These are phyloP conservation scores for Raphidocelis subcapitata DNA, from an alignment of 139 green algal species.

Conservation along the genomic window DNA sequence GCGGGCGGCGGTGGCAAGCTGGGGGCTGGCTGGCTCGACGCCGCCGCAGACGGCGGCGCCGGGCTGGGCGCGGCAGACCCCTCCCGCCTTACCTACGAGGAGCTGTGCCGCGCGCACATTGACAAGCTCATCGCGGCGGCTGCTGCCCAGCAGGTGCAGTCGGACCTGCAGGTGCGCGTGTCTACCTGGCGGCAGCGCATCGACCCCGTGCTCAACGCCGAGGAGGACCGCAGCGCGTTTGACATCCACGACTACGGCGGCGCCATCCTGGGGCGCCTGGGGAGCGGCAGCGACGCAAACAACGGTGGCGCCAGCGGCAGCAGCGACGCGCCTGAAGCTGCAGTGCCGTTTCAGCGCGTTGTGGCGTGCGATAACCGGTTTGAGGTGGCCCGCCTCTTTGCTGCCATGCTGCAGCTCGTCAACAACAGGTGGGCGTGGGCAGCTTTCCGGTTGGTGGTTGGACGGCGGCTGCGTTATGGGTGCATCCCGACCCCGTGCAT, in stretches of 20 bases:
- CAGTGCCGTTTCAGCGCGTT: slow-evolving; percentile 20
- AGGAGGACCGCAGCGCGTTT: slow-evolving; percentile 51
- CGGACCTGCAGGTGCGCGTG: slow-evolving; percentile 34
- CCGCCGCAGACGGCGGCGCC: background rate
- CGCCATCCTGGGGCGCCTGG: slow-evolving; percentile 38
- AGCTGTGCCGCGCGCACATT: slow-evolving; percentile 3
- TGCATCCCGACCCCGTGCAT: too few species aligned
- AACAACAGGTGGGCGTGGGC: slow-evolving; percentile 45
- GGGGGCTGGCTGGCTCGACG: background rate
- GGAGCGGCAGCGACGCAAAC: background rate
- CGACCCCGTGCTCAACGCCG: slow-evolving; percentile 37
- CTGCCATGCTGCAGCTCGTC: slow-evolving; percentile 65
- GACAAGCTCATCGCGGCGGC: background rate
- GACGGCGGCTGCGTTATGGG: too few species aligned
- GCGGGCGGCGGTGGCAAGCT: background rate
- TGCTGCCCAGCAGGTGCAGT: slow-evolving; percentile 2
- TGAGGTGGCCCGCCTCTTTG: slow-evolving; percentile 57
- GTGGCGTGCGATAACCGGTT: slow-evolving; percentile 15
- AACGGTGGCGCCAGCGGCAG: background rate
- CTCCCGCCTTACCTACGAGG: background rate
- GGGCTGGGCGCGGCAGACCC: background rate
- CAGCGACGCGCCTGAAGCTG: background rate
- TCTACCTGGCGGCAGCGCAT: slow-evolving; percentile 52
- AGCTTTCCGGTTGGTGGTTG: too few species aligned
- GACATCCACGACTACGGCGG: slow-evolving; percentile 66